Conservation (phyloP, 768 basidiomycete species). For the Saitozyma podzolica region DNA sequence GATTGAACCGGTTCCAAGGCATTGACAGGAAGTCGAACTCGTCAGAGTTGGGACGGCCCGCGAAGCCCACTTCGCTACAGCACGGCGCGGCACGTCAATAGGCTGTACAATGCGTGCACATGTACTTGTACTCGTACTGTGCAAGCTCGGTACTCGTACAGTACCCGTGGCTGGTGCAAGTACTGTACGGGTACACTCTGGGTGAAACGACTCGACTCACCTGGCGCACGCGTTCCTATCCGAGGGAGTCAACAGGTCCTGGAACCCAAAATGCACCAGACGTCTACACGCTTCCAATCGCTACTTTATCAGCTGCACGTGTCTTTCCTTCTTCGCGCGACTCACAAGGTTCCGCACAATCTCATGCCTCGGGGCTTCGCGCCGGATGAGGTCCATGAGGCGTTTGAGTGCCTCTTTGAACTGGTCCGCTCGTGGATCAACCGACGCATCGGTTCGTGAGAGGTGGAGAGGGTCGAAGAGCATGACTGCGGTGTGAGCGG, state of each 20-base stretch:
- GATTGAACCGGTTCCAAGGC: too few relatives aligned
- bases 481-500: background rate
- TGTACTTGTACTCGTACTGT: too few relatives aligned
- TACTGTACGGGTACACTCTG: too few relatives aligned
- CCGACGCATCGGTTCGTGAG: background rate
- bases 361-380: background rate
- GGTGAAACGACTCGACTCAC: background rate
- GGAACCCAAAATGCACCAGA: background rate
- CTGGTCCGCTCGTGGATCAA: background rate
- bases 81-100: too few relatives aligned
- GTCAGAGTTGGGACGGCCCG: too few relatives aligned
- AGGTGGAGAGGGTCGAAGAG: slow-evolving; percentile 1
- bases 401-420: background rate
- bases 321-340: background rate
- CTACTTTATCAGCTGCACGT: background rate
- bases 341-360: background rate
- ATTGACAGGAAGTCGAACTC: too few relatives aligned
- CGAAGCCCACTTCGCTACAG: too few relatives aligned
- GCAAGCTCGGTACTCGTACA: too few relatives aligned
- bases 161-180: too few relatives aligned
- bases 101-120: too few relatives aligned
- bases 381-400: background rate
- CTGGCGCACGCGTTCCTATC: slow-evolving; percentile 1
- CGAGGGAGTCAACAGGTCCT: background rate
- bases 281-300: slow-evolving; percentile 3